Evolutionary conservation across 148 eudicot species (phyloP), one percentile per base, ranked within the genome.

Genomic region (Linanthus parryae): DNA sequence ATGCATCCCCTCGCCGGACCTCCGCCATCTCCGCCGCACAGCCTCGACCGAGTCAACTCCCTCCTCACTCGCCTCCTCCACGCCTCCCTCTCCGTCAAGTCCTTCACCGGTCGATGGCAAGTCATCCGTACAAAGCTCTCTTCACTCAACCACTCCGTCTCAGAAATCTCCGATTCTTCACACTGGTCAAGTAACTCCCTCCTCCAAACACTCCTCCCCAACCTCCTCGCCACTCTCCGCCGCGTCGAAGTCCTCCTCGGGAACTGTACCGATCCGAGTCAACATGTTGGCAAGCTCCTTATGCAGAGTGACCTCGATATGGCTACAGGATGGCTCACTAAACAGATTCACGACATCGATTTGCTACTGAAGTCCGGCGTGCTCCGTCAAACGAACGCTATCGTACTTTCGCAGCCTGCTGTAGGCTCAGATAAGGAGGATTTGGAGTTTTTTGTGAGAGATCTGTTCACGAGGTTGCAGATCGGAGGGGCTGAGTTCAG

Each of bases 221-320:
- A 59, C 42, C 57, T 76, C 7, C 54, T 60, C 42, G 25, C 68
- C 21, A 77, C 78, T 13, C 69, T 77, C 61, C 61, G 7, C 50
- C 71, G 78, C 45, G 29, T 72, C 47, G 49, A 57, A n/a, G 34
- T 59, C 14, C 76, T 82, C 24, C 53, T 50, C 53, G 43, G 23
- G 15, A 68, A 40, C 13, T 78, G 84, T 68, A 38, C 62, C 16
- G 55, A 54, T 16, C 33, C 58, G 1, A 17, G 57, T 5, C 31
- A 29, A 59, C 2, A 53, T 16, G 61, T 59, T 19, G 82, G 82
- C 0, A 82, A 82, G 45, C 80, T 82, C 20, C 59, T 72, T 16
- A 67, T 79, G 72, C 89, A 82, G 64, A 67, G 75, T 56, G 89
- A 82, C 71, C 75, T 82, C 52, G 85, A 82, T 54, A 79, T 76